A percentile compares a stretch with the other conserved stretches of the same genome.
Evolutionary conservation across 768 basidiomycete species (phyloP).

Genomic region (Chiua virens): DNA sequence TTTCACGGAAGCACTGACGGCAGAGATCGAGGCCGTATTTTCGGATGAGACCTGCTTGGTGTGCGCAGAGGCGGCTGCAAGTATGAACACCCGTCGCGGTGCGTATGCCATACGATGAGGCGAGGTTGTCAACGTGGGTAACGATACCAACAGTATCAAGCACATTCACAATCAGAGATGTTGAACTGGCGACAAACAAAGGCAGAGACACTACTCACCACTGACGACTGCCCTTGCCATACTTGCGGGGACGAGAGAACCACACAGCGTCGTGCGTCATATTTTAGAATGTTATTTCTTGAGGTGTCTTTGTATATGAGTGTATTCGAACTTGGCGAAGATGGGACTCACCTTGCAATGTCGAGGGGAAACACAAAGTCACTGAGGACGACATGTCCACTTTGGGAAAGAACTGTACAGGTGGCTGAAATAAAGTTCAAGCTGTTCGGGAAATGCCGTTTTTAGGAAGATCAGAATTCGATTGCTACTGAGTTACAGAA

Average conservation of each 20-base stretch:
- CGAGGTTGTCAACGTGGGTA: neutral
- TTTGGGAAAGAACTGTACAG: conserved; percentile 25
- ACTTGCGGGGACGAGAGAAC: conserved; percentile 96
- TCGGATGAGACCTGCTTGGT: conserved; percentile 97
- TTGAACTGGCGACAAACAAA: neutral
- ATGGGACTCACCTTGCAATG: conserved; percentile 22
- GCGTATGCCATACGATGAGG: neutral
- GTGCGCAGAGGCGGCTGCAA: conserved; percentile 87
- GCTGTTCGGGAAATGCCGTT: no score
- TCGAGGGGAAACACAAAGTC: conserved; percentile 2
- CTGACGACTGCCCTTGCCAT: conserved; percentile 92
- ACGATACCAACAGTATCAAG: neutral
- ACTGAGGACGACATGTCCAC: neutral
- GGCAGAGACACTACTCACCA: conserved; percentile 64
- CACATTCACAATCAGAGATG: neutral
- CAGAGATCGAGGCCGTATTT: conserved; percentile 97
- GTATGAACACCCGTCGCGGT: neutral
- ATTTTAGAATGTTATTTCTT: conserved; percentile 64
- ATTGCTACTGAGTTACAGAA: no score
- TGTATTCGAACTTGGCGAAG: neutral
- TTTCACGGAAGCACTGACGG: conserved; percentile 98
- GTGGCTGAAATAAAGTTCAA: conserved; percentile 26
- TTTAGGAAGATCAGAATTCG: no score
- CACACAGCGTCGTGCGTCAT: conserved; percentile 99
- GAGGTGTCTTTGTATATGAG: neutral